Conservation (phyloP, 768 basidiomycete species). For the Russula dissimulans region DNA sequence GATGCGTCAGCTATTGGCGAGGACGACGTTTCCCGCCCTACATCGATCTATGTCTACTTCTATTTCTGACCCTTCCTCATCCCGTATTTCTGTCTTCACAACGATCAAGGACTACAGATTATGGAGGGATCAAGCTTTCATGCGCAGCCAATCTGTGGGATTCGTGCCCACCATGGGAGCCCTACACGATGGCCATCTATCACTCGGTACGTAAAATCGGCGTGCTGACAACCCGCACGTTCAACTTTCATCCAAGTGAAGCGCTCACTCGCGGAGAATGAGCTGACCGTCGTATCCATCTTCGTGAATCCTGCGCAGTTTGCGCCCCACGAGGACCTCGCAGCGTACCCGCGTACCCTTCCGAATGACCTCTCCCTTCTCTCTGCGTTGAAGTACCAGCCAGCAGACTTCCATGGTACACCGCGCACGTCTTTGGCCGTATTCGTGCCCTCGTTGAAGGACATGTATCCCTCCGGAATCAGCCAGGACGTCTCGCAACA, state of each 20-base stretch:
- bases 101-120: constrained; percentile 51
- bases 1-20: background rate
- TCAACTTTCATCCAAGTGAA: constrained; percentile 43
- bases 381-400: constrained; percentile 25
- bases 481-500: constrained; percentile 64
- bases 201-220: constrained; percentile 56
- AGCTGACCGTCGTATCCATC: constrained; percentile 85
- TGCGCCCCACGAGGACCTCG: constrained; percentile 89
- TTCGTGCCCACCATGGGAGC: constrained; percentile 99
- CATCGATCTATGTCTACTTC: background rate
- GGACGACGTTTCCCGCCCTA: background rate
- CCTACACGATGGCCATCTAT: constrained; percentile 85
- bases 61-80: constrained; percentile 21
- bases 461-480: constrained; percentile 94
- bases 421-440: constrained; percentile 51
- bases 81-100: constrained; percentile 41
- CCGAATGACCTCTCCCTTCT: constrained; percentile 63
- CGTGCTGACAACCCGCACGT: background rate
- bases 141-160: constrained; percentile 61
- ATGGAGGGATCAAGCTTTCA: constrained; percentile 66
- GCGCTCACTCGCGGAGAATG: constrained; percentile 66
- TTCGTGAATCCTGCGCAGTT: constrained; percentile 99
- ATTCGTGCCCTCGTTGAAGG: constrained; percentile 68
- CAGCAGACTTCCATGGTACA: constrained; percentile 12
- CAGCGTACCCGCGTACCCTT: constrained; percentile 84